A percentile compares a stretch with the other conserved stretches of the same genome.
Evolutionary conservation across 208 protist species (phyloP).

Genomic region (Wallacemonas sp.): DNA sequence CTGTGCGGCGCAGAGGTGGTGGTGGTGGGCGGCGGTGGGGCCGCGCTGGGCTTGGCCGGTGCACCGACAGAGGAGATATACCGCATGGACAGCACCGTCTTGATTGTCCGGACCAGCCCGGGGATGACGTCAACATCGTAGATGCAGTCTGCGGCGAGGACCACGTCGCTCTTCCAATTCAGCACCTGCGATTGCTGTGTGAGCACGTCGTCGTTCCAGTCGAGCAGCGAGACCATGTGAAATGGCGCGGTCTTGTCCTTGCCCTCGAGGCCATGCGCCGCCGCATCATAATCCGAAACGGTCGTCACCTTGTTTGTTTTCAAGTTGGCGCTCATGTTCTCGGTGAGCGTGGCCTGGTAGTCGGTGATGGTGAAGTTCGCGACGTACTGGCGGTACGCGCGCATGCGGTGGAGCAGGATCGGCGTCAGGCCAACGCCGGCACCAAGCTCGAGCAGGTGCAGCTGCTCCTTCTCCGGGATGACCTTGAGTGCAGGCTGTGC

Average conservation of each 20-base stretch:
- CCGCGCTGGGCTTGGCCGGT: background rate
- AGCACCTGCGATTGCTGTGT: conserved; percentile 39
- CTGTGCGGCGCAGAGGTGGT: background rate
- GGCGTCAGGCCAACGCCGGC: conserved; percentile 75
- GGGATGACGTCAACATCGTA: conserved; percentile 73
- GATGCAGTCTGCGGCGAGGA: conserved; percentile 81
- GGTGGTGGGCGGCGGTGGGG: background rate
- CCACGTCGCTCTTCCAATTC: conserved; percentile 51
- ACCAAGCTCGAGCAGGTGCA: conserved; percentile 77
- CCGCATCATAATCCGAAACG: conserved; percentile 25
- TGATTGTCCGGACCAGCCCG: conserved; percentile 56
- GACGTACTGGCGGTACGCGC: conserved; percentile 43
- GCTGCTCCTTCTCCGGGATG: conserved; percentile 22
- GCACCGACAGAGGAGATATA: background rate
- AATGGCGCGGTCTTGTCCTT: conserved; percentile 23
- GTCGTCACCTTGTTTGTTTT: conserved; percentile 33
- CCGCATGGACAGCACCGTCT: conserved; percentile 28
- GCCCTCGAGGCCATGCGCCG: conserved; percentile 30
- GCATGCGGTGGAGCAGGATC: conserved; percentile 45
- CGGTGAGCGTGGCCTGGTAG: conserved; percentile 68
- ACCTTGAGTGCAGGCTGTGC: background rate
- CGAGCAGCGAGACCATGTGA: conserved; percentile 52
- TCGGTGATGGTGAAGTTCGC: conserved; percentile 54
- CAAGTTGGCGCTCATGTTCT: conserved; percentile 77
- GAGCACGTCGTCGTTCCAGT: conserved; percentile 56